phyloP scores from a whole-genome alignment of 371 early-diverging fungal species.

The Mucor velutinosus region DNA sequence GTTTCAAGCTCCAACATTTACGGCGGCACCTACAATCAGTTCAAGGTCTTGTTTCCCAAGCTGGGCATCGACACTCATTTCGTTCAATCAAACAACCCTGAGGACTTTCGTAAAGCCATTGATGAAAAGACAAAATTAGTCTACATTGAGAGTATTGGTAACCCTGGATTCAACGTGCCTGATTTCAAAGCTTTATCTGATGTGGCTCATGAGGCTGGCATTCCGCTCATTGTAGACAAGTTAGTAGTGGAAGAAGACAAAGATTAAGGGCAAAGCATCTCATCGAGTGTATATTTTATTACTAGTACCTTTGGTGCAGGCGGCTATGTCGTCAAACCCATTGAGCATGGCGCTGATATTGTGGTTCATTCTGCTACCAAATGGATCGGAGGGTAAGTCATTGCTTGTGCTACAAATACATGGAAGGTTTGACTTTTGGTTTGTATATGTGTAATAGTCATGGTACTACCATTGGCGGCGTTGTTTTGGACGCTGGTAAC shows the following conservation, averaged over 20 bases:
- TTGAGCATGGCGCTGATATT: slow-evolving; percentile 92
- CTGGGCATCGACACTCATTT: slow-evolving; percentile 83
- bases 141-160: slow-evolving; percentile 87
- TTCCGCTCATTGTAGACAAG: slow-evolving; percentile 91
- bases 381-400: slow-evolving; percentile 79
- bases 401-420: slow-evolving; percentile 8
- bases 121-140: slow-evolving; percentile 87
- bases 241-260: slow-evolving; percentile 11
- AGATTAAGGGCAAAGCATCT: too few relatives aligned
- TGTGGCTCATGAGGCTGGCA: slow-evolving; percentile 78
- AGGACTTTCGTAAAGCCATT: slow-evolving; percentile 65
- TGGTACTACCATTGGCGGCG: slow-evolving; percentile 85
- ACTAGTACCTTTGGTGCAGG: slow-evolving; percentile 93
- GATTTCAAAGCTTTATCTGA: slow-evolving; percentile 80
- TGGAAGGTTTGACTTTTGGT: neutral
- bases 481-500: slow-evolving; percentile 75
- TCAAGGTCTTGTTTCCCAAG: slow-evolving; percentile 81
- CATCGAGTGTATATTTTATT: slow-evolving; percentile 23
- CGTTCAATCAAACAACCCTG: slow-evolving; percentile 68
- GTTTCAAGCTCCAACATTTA: slow-evolving; percentile 78
- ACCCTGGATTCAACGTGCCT: slow-evolving; percentile 85
- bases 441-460: slow-evolving; percentile 32
- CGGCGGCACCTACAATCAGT: slow-evolving; percentile 89
- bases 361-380: slow-evolving; percentile 89
- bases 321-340: slow-evolving; percentile 83